Base-by-base conservation (phyloP, 768 basidiomycete genomes). In the Kwoniella dejecticola region DNA sequence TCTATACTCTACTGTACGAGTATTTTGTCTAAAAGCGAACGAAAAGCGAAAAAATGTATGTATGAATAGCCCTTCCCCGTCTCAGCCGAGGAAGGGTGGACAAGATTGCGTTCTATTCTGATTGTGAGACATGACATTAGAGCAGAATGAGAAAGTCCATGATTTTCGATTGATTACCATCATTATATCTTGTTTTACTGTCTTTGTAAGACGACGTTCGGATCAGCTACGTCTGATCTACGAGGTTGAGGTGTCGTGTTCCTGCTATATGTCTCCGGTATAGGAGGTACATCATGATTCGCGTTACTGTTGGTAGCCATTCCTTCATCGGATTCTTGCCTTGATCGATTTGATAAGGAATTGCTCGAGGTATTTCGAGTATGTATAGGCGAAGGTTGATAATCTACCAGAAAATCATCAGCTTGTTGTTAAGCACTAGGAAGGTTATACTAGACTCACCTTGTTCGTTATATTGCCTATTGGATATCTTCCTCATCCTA, bases 401-500 rank as follows among this genome's bases (percentile, higher is more conserved):
- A 57, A 36, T 57, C 56, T 48, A 26, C 13, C 19, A 6, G 21
- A 15, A 5, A 17, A 52, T 41, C 19, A 52, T 41, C 38, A 41
- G n/a, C 11, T 19, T 10, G 13, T 38, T 29, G 33, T 21, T 21
- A 6, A 40, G 19, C 36, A 42, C 11, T 15, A 36, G 13, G 10
- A 29, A 8, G 10, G 30, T 26, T n/a, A 24, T 15, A 12, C 26
- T 47, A 6, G 15, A 53, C 59, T 60, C 29, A 60, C 59, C 50
- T 19, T 45, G 60, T 33, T 62, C 60, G 33, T 41, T 49, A 26
- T 46, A 49, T 17, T 46, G 52, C 15, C 53, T 46, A 38, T 48
- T 57, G 15, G 60, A 71, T 62, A 19, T 68, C 64, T 5, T 62
- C 62, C 41, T 70, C 70, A 62, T 68, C 67, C 57, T 70, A 69